Percentiles rank a stretch among this genome's conserved stretches.
phyloP scores from a whole-genome alignment of 2,329 filamentous ascomycete species.

The Colletotrichum orbiculare region DNA sequence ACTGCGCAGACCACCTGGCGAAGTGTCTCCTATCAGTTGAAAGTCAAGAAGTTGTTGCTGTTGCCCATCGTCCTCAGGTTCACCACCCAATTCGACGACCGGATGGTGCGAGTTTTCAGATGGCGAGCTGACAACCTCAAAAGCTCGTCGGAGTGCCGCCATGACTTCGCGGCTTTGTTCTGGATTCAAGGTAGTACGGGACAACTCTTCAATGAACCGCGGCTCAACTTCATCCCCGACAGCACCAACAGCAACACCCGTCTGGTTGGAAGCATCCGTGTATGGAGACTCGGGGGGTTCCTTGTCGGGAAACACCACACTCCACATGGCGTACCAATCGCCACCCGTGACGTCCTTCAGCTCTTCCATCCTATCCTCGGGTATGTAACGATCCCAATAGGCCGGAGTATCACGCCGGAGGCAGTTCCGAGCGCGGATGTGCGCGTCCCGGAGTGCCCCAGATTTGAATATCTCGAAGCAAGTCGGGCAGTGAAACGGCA shows the following conservation, averaged over 20 bases:
- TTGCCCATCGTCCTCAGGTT: too few species aligned
- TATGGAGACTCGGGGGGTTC: constrained; percentile 39
- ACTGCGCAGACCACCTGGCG: too few species aligned
- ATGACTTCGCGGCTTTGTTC: too few species aligned
- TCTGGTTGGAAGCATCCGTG: constrained; percentile 16
- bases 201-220: too few species aligned
- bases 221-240: neutral
- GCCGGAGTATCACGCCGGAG: too few species aligned
- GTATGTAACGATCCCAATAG: constrained; percentile 33
- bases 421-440: neutral
- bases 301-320: constrained; percentile 38
- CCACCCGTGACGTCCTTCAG: constrained; percentile 34
- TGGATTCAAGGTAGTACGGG: too few species aligned
- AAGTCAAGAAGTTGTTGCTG: too few species aligned
- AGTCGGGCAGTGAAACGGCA: neutral
- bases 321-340: constrained; percentile 44
- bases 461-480: neutral
- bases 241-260: neutral
- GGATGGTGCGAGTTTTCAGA: too few species aligned
- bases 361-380: constrained; percentile 37
- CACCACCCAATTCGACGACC: too few species aligned
- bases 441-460: neutral
- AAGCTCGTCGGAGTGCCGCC: too few species aligned
- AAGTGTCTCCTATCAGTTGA: too few species aligned
- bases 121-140: too few species aligned